phyloP scores from a whole-genome alignment of 805 yeast species.

The Starmera dryadoides region DNA sequence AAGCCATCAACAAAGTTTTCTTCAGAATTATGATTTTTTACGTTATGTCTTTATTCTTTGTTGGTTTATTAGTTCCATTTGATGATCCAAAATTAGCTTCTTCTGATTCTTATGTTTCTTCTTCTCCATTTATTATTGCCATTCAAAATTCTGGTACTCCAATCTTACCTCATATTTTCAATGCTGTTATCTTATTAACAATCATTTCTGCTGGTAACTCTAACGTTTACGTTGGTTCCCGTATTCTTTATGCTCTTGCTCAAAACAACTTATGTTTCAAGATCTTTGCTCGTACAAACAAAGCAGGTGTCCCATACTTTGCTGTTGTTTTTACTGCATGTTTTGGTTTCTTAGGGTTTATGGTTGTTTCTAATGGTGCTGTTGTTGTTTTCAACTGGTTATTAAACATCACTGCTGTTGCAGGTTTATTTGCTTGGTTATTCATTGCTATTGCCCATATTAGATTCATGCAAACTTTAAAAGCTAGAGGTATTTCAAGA shows the following conservation, averaged over 20 bases:
- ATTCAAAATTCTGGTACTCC: conserved; percentile 60
- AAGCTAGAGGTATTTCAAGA: conserved; percentile 55
- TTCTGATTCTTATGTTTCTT: conserved; percentile 32
- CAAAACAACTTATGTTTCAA: conserved; percentile 50
- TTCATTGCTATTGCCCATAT: conserved; percentile 58
- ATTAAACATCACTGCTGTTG: conserved; percentile 67
- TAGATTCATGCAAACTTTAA: conserved; percentile 61
- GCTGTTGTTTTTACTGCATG: conserved; percentile 50
- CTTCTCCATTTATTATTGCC: conserved; percentile 71
- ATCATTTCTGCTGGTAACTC: conserved; percentile 76
- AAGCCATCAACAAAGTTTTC: conserved; percentile 63
- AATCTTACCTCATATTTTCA: conserved; percentile 61
- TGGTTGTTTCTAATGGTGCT: conserved; percentile 47
- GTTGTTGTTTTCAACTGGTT: conserved; percentile 63
- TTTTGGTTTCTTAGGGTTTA: conserved; percentile 59
- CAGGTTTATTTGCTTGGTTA: conserved; percentile 71
- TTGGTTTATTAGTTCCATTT: conserved; percentile 65
- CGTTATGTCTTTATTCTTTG: conserved; percentile 56
- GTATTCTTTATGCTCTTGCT: conserved; percentile 63
- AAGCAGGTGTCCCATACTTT: conserved; percentile 53
- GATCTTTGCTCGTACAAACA: conserved; percentile 40
- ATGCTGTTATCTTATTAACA: conserved; percentile 63
- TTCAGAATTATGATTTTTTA: conserved; percentile 60
- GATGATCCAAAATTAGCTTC: conserved; percentile 46
- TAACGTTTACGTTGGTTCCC: conserved; percentile 63